Base-by-base conservation (phyloP, 768 basidiomycete species). In the Podaxis sp. region DNA sequence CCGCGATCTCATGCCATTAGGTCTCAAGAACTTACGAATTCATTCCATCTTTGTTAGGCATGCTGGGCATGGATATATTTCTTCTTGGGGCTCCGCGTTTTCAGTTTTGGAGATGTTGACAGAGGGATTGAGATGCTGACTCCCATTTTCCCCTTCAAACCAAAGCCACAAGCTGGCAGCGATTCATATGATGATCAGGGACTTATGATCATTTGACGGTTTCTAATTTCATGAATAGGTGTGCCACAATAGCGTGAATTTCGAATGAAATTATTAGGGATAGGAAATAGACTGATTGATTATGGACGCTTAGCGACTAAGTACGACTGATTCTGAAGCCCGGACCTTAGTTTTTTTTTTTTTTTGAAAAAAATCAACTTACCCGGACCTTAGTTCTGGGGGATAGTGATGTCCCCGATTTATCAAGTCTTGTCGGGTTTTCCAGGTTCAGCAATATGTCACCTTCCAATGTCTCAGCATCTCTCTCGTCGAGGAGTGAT, bases 21-120 rank as follows among this genome's bases (percentile, higher is more conserved):
- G 3, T 7, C 7, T 22, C 7, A 3, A 38, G 8, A 8, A 57
- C 15, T 39, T n/a, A 24, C 33, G 28, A 19, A 49, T 26, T 26
- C 5, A 24, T 17, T 19, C 1, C 24, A 15, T 42, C 15, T 13
- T 3, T 11, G 19, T 28, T 15, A 63, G 61, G 22, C 61, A 63
- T 51, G 54, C 12, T 19, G 53, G 61, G 4, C 38, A 57, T 49
- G 61, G 61, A 22, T 61, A 53, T 9, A 61, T 61, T 17, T 61
- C 60, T 9, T 61, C 60, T 15, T 61, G 60, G 60, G 60, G 60
- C 28, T 46, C 39, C 11, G 61, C 61, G 2, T 63, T 57, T 52
- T 38, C 54, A 4, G 61, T 57, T 49, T 33, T 56, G 28, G 54
- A 56, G 19, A 49, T 63, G 52, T 26, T 63, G 46, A n/a, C 15